Conservation (phyloP, 2,329 filamentous ascomycete genomes). For the Aspergillus neotritici region DNA sequence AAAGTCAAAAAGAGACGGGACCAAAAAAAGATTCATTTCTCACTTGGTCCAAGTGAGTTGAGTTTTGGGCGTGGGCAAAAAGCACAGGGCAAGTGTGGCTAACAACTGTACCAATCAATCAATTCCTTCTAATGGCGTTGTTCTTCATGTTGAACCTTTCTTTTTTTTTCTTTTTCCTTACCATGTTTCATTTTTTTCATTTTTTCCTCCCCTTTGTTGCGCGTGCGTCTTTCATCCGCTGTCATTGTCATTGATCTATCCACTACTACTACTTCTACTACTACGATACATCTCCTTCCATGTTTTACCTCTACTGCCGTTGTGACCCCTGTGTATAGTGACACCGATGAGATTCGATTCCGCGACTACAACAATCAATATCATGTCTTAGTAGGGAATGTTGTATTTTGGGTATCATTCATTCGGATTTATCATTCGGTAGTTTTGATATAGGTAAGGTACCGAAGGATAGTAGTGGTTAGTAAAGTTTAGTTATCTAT, state of each 20-base stretch:
- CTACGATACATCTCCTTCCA: slow-evolving; percentile 9
- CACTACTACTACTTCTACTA: too few species aligned
- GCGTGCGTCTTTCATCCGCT: slow-evolving; percentile 10
- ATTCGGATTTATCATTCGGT: too few species aligned
- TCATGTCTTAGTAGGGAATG: neutral
- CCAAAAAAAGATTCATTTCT: neutral
- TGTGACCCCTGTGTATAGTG: slow-evolving; percentile 26
- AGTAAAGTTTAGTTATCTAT: too few species aligned
- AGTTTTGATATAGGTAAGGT: too few species aligned
- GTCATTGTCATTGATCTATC: slow-evolving; percentile 9
- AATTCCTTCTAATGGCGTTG: slow-evolving; percentile 31
- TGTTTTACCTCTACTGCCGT: slow-evolving; percentile 9
- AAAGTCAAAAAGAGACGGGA: slow-evolving; percentile 2
- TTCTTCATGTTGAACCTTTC: slow-evolving; percentile 19
- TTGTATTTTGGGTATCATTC: too few species aligned
- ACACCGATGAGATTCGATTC: slow-evolving; percentile 16
- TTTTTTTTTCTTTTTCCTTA: slow-evolving; percentile 12
- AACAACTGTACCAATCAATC: slow-evolving; percentile 14
- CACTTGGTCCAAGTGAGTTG: too few species aligned
- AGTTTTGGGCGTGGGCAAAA: too few species aligned
- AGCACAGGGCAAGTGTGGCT: slow-evolving; percentile 6
- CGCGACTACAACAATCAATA: neutral
- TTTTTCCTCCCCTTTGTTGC: slow-evolving; percentile 17
- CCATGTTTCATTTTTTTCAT: slow-evolving; percentile 17
- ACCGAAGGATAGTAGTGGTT: too few species aligned